Conservation (phyloP, 257 asterid species). For the Nicotiana attenuata region DNA sequence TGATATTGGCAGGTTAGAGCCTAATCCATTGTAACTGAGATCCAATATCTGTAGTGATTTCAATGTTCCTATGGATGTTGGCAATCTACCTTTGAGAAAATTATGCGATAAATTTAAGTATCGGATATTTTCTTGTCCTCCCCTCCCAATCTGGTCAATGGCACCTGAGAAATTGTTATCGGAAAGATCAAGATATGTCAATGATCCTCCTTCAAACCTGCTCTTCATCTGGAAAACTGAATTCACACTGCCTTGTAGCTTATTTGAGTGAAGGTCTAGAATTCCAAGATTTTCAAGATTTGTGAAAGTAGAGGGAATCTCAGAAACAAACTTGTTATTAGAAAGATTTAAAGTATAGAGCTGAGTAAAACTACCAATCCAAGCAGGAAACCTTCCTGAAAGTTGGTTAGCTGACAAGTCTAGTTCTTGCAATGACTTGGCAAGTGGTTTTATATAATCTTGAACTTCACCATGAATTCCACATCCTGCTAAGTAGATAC, state of each 20-base stretch:
- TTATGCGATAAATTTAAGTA: slow-evolving; percentile 44
- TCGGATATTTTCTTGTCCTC: slow-evolving; percentile 24
- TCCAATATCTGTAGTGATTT: slow-evolving; percentile 35
- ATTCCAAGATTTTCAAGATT: slow-evolving; percentile 27
- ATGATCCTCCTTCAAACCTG: slow-evolving; percentile 20
- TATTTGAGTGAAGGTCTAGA: slow-evolving; percentile 57
- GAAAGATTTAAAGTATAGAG: slow-evolving; percentile 44
- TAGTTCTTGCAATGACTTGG: slow-evolving; percentile 34
- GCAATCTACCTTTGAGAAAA: slow-evolving; percentile 33
- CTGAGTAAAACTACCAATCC: slow-evolving; percentile 39
- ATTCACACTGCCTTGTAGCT: slow-evolving; percentile 35
- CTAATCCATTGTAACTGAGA: slow-evolving; percentile 48
- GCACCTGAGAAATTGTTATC: slow-evolving; percentile 37
- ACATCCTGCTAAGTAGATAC: slow-evolving; percentile 49
- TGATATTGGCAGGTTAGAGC: slow-evolving; percentile 32
- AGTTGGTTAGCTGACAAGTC: slow-evolving; percentile 50
- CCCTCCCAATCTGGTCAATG: slow-evolving; percentile 33
- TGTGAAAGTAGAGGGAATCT: slow-evolving; percentile 41
- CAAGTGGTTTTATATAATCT: slow-evolving; percentile 19
- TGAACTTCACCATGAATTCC: slow-evolving; percentile 40
- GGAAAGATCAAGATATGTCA: slow-evolving; percentile 46
- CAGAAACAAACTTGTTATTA: slow-evolving; percentile 25
- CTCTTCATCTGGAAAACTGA: slow-evolving; percentile 25
- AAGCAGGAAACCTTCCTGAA: slow-evolving; percentile 43
- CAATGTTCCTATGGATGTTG: slow-evolving; percentile 34